Base-by-base conservation (phyloP, 495 filamentous ascomycete genomes). In the Hypoxylon lienhwacheense region DNA sequence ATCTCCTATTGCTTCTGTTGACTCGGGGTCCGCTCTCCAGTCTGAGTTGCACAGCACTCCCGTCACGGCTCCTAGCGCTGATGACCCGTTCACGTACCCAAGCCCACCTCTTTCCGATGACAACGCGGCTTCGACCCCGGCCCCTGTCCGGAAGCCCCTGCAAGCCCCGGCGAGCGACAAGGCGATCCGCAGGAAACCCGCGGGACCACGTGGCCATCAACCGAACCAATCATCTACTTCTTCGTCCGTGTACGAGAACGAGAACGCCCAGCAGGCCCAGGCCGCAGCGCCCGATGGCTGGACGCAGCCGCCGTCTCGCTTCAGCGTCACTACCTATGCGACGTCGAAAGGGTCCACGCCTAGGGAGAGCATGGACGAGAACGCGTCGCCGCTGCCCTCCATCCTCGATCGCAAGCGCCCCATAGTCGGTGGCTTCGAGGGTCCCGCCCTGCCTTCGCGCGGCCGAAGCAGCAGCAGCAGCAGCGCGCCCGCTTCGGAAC, bases 261-360 rank as follows among this genome's bases (percentile, higher is more conserved):
- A 64, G 21, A 59, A 58, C 21, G 42, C 48, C 10, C 33, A 49
- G 29, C 32, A 55, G 12, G 24, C 55, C 5, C 49, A 62, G 14
- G 43, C 39, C 5, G 14, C 55, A 32, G 20, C 48, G 36, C 46
- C 49, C 24, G 47, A 56, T 5, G 58, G 63, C 10, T 75, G 68
- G 67, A 60, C 68, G 11, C 76, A 85, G 40, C 85, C 83, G 5
- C 63, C 67, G 0, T 91, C 86, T 45, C 86, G 86, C 31, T 90
- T 89, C 72, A 90, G 85, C 66, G 71, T 83, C 36, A 86, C 86
- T 11, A 90, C 87, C 2, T 85, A 86, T 63, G 81, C 82, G n/a
- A 76, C 81, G 2, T 77, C 75, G 12, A 32, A 67, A 16, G 75
- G 72, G 11, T 77, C 74, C 32, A 83, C 85, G 24, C 83, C 83